A percentile compares a stretch with the other conserved stretches of the same genome.
Conservation (phyloP, 139 green algal genomes). For the Chlamydomonas sp. region DNA sequence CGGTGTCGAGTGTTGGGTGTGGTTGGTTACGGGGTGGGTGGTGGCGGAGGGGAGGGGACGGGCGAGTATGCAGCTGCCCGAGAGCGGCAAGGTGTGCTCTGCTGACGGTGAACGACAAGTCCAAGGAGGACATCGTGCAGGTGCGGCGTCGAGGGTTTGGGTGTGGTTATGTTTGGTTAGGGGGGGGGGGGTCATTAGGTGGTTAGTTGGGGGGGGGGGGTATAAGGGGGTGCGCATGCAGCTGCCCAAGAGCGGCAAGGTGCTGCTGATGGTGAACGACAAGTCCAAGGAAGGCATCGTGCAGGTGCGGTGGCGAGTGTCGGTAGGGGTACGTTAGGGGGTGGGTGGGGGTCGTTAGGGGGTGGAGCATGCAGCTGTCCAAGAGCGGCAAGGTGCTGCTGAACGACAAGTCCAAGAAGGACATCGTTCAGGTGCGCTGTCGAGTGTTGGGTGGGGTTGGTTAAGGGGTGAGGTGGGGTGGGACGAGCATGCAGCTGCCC, state of each 20-base stretch:
- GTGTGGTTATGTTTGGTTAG: too few species aligned
- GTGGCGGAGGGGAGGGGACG: conserved; percentile 84
- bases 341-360: conserved; percentile 83
- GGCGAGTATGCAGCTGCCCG: conserved; percentile 75
- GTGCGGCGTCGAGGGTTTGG: too few species aligned
- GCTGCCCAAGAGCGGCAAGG: conserved; percentile 56
- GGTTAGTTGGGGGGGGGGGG: too few species aligned
- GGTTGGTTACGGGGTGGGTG: too few species aligned
- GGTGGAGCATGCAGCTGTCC: conserved; percentile 79
- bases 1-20: too few species aligned
- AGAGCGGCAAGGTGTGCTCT: conserved; percentile 71
- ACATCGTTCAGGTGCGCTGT: conserved; percentile 59
- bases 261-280: conserved; percentile 94
- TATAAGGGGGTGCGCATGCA: conserved; percentile 80
- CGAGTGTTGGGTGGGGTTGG: too few species aligned
- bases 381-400: conserved; percentile 76
- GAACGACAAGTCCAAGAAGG: conserved; percentile 82
- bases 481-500: conserved; percentile 79
- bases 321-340: too few species aligned
- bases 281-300: conserved; percentile 74
- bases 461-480: too few species aligned
- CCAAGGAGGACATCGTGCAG: conserved; percentile 69
- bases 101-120: conserved; percentile 87
- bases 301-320: too few species aligned
- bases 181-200: too few species aligned